Evolutionary conservation across 768 basidiomycete genomes (phyloP), one percentile per base, ranked within the genome.

Genomic region (Lactarius psammicola): DNA sequence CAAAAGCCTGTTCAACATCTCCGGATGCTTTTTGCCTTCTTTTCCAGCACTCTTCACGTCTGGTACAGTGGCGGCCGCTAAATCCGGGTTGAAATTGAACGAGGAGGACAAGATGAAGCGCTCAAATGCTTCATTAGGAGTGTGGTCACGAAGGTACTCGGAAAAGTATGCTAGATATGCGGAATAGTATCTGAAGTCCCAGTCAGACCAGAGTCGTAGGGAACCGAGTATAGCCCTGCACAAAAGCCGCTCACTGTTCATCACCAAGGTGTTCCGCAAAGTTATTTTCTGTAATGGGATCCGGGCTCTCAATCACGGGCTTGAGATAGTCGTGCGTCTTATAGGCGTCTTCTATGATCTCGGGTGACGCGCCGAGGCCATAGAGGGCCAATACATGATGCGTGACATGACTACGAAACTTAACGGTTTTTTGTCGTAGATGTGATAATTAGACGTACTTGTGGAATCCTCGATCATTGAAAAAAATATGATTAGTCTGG

Each of bases 371-470:
- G 2, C 89, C 89, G 13, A 91, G 73, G 0, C 80, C 78, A 78
- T 85, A 90, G 2, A 85, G 79, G 7, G 86, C 85, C 30, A 87
- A 73, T 23, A 83, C 68, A 30, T 83, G 84, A 68, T 89, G 87
- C 4, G 83, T 76, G 38, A 81, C 75, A 75, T 90, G 88, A 62
- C 84, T 84, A 58, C 4, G 64, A 36, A 28, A 31, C 13, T 34
- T 36, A 57, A 18, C 20, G 3, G 13, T 26, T 6, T 40, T 13
- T n/a, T 4, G n/a, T 40, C 10, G 13, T 1, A 8, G n/a, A 44
- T 18, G n/a, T 51, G 20, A 53, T 13, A 38, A 54, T 38, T 38
- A 40, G 2, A 70, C 74, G 51, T 70, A 76, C 73, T 75, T 76
- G 69, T 75, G 75, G 68, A 75, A 75, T 1, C 74, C 71, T 33